Base-by-base conservation (phyloP, 2,329 filamentous ascomycete species). In the Xylariomycetidae sp. region DNA sequence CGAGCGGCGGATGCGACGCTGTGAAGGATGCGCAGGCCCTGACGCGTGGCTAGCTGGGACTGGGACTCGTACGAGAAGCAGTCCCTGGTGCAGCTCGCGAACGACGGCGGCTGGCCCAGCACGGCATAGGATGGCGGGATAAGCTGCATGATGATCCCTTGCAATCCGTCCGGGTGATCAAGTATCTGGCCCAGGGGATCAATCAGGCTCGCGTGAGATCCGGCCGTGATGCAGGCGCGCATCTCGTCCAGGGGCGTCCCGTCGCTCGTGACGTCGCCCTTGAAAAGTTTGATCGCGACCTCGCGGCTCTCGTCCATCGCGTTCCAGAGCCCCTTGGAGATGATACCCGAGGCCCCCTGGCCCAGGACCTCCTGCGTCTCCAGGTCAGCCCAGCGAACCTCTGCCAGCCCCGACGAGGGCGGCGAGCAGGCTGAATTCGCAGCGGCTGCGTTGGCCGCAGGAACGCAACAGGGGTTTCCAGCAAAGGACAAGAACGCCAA, bases 231-330 rank as follows among this genome's bases (percentile, higher is more conserved):
- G 36, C 59, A 67, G 3, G 67, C 66, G 8, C 58, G 56, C 64
- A 72, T 66, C 48, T 72, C 69, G 44, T 71, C 67, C n/a, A 56
- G 48, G 0, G 69, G 67, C 5, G 60, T 63, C 11, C 69, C 67
- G 39, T 70, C 67, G 41, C 60, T 66, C 7, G 67, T 67, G 9
- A 69, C 52, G 7, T 59, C 53, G n/a, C 66, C 67, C 25, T 61
- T 63, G 53, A 72, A 72, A 6, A 71, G 50, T 44, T 71, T 70
- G 48, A 72, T 57, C 3, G 67, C 67, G 1, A 72, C 67, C 10
- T 63, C 51, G 22, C 61, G 49, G 16, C 49, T 45, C 4, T 50
- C 45, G 8, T 41, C 45, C 2, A 43, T 41, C 6, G 43, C 42
- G 16, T 51, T 56, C 61, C 63, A 66, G 3, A 50, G 35, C 2